Base-by-base conservation (phyloP, 352 stramenopile genomes). In the Elongisporangium undulatum region DNA sequence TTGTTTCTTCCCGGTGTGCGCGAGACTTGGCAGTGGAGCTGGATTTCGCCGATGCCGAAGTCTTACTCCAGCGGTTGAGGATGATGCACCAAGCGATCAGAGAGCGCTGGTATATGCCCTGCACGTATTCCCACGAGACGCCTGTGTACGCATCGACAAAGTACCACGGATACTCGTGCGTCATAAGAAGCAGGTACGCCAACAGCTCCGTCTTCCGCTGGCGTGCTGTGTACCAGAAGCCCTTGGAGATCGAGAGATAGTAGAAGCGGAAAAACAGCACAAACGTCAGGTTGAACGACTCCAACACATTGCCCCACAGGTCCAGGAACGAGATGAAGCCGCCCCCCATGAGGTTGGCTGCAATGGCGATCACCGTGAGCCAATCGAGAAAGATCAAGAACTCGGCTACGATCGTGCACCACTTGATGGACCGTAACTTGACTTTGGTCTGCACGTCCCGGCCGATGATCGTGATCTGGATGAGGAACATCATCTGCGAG, bases 381-480 rank as follows among this genome's bases (percentile, higher is more conserved):
- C 63, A 53, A 1, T 54, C 13, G 5, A 69, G 9, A 0, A 66
- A 1, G 12, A 66, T 68, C 7, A 79, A 66, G 9, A 52, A 12
- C 21, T 79, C 68, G 0, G 68, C 59, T 2, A 59, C 22, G 29
- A 63, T 39, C 12, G 59, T 77, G 12, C 76, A 58, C 51, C 59
- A 69, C 38, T 50, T 20, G 6, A 80, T 62, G 0, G 62, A 69
- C 1, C 41, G 50, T 12, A 80, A 39, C 24, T 63, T 65, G 48
- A 79, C 62, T 38, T 66, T 66, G 13, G 58, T 49, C 21, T 56
- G 60, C 13, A 77, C 61, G 23, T 61, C 69, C 19, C 58, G 54
- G 17, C 66, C 66, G 21, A 81, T 66, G 12, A 77, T 64, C 0
- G 70, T 75, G 62, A 81, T 78, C 51, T 78, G 72, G 3, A 77